These are phyloP conservation scores for Paspalum notatum DNA, from an alignment of 176 grass and related monocot genomes.

Conservation along the genomic window DNA sequence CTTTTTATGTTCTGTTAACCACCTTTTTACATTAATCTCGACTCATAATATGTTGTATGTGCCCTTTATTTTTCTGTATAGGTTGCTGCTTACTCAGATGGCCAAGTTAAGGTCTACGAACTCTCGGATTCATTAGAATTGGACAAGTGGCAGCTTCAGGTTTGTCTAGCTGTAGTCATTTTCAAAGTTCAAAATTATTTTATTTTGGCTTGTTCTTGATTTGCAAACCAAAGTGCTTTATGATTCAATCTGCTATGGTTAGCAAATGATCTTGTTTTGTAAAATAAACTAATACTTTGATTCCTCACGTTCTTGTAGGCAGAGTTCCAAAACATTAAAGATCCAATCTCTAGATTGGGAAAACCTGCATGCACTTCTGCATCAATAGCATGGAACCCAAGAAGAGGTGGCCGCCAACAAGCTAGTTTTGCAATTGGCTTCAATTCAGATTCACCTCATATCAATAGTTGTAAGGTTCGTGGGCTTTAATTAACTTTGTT, in stretches of 20 bases:
- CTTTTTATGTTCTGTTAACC: slow-evolving; percentile 1
- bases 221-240: not conserved
- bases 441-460: slow-evolving; percentile 77
- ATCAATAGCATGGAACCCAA: slow-evolving; percentile 84
- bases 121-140: slow-evolving; percentile 85
- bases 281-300: not conserved
- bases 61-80: slow-evolving; percentile 36
- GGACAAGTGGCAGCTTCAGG: slow-evolving; percentile 99
- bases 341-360: slow-evolving; percentile 74
- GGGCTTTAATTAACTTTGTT: slow-evolving; percentile 8
- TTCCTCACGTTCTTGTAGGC: slow-evolving; percentile 60
- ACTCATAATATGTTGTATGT: slow-evolving; percentile 11
- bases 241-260: slow-evolving; percentile 2
- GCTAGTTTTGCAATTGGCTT: slow-evolving; percentile 95
- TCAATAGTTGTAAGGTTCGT: slow-evolving; percentile 88
- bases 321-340: slow-evolving; percentile 82
- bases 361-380: slow-evolving; percentile 68
- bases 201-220: slow-evolving; percentile 29
- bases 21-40: slow-evolving; percentile 38
- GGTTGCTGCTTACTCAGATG: slow-evolving; percentile 91
- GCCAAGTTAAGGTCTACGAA: slow-evolving; percentile 91
- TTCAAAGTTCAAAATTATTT: slow-evolving; percentile 9
- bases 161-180: slow-evolving; percentile 48
- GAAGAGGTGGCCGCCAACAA: slow-evolving; percentile 55
- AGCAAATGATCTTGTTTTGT: slow-evolving; percentile 13